Evolutionary conservation across 2,329 filamentous ascomycete genomes (phyloP), one percentile per base, ranked within the genome.

Genomic region (Fusarium avenaceum): DNA sequence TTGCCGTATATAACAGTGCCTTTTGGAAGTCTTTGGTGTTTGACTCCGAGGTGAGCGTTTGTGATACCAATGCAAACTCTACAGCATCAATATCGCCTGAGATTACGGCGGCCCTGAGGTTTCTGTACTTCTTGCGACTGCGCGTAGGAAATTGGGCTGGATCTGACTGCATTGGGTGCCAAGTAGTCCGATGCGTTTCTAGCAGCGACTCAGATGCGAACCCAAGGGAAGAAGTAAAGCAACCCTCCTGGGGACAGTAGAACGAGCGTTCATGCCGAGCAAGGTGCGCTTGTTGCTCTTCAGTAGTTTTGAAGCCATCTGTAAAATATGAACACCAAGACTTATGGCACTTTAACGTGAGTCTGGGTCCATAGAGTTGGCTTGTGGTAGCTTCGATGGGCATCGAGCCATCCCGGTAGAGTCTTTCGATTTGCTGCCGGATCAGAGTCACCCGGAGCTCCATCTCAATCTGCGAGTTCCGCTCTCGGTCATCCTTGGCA

Each of bases 161-260:
- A 53, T 15, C n/a, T 33, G 19, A 4, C 3, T 65, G 8, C 10
- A 19, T n/a, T 24, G 7, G 2, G 13, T 58, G 53, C n/a, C 38
- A 52, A 17, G 3, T 13, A 8, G 17, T 30, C 8, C 43, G 24
- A 13, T 69, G 63, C 5, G 32, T 46, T 5, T 57, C 19, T 11
- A 67, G 44, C 1, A 28, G 19, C 13, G 38, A 33, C 2, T 32
- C 6, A 4, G 63, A 57, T 20, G 50, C 39, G 30, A 60, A 56
- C 0, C 65, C 63, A 14, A 66, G 19, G 4, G 22, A 20, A 2
- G 38, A 43, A 9, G 40, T 24, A 20, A 50, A 49, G 22, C 58
- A 69, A 13, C 5, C 17, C 33, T 20, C 33, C 19, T 22, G 30
- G 2, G 13, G 30, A 10, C 30, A 33, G 30, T 15, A 33, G 30